These are phyloP conservation scores for Pichia ethanolica DNA, from an alignment of 805 yeast species.

Conservation along the genomic window DNA sequence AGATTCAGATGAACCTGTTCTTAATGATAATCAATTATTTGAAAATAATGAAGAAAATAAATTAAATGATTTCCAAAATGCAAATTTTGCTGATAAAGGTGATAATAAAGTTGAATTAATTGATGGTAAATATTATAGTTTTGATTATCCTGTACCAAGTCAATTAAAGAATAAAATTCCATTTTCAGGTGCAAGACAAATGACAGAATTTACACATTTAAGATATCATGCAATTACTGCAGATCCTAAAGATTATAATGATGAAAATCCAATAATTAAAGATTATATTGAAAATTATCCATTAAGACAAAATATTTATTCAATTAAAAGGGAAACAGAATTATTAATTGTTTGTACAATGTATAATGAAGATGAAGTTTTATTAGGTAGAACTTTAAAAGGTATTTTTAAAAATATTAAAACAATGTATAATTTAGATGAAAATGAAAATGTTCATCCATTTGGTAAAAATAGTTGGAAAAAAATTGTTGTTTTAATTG, in stretches of 20 bases:
- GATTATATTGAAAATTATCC: slow-evolving; percentile 26
- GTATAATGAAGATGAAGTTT: slow-evolving; percentile 82
- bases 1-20: slow-evolving; percentile 25
- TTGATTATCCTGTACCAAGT: slow-evolving; percentile 79
- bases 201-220: slow-evolving; percentile 62
- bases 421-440: slow-evolving; percentile 47
- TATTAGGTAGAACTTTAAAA: slow-evolving; percentile 76
- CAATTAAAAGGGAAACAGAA: slow-evolving; percentile 74
- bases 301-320: slow-evolving; percentile 71
- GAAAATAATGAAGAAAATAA: slow-evolving; percentile 6
- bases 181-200: slow-evolving; percentile 31
- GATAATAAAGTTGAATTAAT: slow-evolving; percentile 39
- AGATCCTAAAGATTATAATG: slow-evolving; percentile 67
- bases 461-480: slow-evolving; percentile 97
- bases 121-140: slow-evolving; percentile 63
- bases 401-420: slow-evolving; percentile 86
- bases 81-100: slow-evolving; percentile 22
- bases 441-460: slow-evolving; percentile 43
- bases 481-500: slow-evolving; percentile 79
- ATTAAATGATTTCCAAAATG: slow-evolving; percentile 13
- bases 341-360: slow-evolving; percentile 82
- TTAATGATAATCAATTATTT: slow-evolving; percentile 13
- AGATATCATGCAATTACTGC: slow-evolving; percentile 92
- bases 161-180: slow-evolving; percentile 44
- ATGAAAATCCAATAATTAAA: slow-evolving; percentile 43